Evolutionary conservation across 2,329 filamentous ascomycete species (phyloP), one percentile per base, ranked within the genome.

Genomic region (Zymoseptoria tritici): DNA sequence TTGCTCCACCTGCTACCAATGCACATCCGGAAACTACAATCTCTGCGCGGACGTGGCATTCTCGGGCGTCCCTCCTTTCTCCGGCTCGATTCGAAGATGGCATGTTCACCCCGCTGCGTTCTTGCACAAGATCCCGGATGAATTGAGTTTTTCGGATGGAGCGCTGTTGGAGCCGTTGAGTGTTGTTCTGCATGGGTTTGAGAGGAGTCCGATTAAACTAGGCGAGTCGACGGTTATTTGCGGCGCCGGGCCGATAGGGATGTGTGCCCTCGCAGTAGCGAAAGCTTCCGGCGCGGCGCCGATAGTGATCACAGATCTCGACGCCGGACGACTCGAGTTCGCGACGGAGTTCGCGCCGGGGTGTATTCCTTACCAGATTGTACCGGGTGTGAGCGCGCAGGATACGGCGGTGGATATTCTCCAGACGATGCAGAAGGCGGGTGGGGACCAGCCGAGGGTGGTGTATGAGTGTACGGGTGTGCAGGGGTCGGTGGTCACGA

Each of bases 61-160:
- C 73, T 91, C 91, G 20, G 92, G 92, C 0, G 96, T 92, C 13
- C 92, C 92, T 20, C 93, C 93, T 2, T 85, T 88, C 73, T 49
- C 96, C 73, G 93, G 93, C 52, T 96, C 92, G 1, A 80, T 97
- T 57, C 87, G 91, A 0, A 88, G 90, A 55, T 95, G 92, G 80
- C 96, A 93, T 79, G 74, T 81, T 16, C 82, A 92, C 4, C 90
- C 91, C 0, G 84, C 87, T 64, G 90, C 95, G 72, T 96, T 94
- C 73, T 94, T 91, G 81, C 95, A 94, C 78, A 90, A 90, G 78
- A 83, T 97, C 1, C 91, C 92, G 0, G 84, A 87, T 9, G 76
- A 79, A 64, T 85, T 97, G 57, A 86, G 82, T 0, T 80, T 92
- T 59, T 87, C 92, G 70, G 91, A 97, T 76, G 93, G 91, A 57